A percentile compares a stretch with the other conserved stretches of the same genome.
phyloP scores from a whole-genome alignment of 805 yeast species.

The Wickerhamiella qilinensis region DNA sequence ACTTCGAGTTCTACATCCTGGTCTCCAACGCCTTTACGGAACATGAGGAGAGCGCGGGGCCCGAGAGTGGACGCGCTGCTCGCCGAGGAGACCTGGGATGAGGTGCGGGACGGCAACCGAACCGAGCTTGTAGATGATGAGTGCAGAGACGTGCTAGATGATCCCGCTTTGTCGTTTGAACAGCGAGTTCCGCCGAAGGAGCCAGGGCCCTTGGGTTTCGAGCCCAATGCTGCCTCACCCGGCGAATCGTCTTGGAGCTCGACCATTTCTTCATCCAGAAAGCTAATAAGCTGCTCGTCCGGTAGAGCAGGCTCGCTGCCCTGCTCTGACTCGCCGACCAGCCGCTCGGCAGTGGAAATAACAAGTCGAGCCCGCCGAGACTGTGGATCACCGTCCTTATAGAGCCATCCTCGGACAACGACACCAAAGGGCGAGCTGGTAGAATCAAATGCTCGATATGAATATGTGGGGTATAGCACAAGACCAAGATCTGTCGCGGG shows the following conservation, averaged over 20 bases:
- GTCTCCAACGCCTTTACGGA: conserved; percentile 1
- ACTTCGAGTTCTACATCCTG: neutral
- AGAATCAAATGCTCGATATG: conserved; percentile 4
- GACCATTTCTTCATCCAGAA: neutral
- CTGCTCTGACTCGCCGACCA: conserved; percentile 10
- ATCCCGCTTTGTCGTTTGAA: too few relatives aligned
- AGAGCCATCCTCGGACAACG: conserved; percentile 51
- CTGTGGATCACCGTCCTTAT: conserved; percentile 50
- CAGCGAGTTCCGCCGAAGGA: too few relatives aligned
- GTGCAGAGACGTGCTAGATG: neutral
- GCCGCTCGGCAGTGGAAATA: conserved; percentile 14
- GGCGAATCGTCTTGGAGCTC: neutral
- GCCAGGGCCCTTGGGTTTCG: neutral
- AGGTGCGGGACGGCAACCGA: neutral
- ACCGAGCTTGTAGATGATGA: neutral
- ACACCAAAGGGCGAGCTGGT: neutral
- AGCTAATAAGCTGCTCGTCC: neutral
- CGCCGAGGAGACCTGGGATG: neutral
- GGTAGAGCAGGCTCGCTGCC: neutral
- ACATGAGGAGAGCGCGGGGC: conserved; percentile 2
- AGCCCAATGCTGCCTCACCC: neutral
- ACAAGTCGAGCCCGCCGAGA: conserved; percentile 52
- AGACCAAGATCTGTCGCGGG: neutral
- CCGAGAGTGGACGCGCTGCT: neutral
- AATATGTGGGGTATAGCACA: conserved; percentile 6